Evolutionary conservation across 169 alveolate genomes (phyloP).

Genomic region (Cryptosporidium ubiquitum): DNA sequence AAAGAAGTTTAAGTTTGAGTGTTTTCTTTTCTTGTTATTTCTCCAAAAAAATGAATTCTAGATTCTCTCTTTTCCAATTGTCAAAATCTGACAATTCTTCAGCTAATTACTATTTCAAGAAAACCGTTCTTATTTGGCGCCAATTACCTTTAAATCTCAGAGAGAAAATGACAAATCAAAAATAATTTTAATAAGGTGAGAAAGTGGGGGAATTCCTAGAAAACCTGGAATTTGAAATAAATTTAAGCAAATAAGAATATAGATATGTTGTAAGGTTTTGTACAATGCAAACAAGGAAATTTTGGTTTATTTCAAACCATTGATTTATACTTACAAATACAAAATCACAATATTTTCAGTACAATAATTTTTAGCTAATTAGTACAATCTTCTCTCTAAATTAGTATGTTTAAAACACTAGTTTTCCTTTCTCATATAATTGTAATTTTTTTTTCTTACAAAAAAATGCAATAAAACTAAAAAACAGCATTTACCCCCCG

Average conservation of each 20-base stretch:
- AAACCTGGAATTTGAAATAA: neutral
- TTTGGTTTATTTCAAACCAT: neutral
- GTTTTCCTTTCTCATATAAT: no score
- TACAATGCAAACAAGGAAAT: neutral
- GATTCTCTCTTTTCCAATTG: neutral
- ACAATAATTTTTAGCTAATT: neutral
- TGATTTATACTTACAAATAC: no score
- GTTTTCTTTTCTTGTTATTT: neutral
- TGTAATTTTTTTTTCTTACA: neutral
- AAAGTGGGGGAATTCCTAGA: neutral
- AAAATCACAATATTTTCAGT: neutral
- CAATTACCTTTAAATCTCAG: neutral
- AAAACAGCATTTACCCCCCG: neutral
- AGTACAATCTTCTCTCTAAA: no score
- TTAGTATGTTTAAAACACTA: no score
- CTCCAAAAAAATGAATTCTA: neutral
- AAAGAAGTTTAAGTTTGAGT: neutral
- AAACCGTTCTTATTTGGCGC: neutral
- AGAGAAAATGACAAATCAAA: neutral
- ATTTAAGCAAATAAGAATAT: no score
- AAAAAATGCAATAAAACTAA: neutral
- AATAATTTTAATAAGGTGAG: neutral
- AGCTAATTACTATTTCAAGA: neutral
- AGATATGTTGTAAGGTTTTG: neutral
- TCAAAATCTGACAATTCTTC: constrained; percentile 11